Evolutionary conservation across 805 yeast species (phyloP).

Genomic region (Trichomonascus vanleenenianus): DNA sequence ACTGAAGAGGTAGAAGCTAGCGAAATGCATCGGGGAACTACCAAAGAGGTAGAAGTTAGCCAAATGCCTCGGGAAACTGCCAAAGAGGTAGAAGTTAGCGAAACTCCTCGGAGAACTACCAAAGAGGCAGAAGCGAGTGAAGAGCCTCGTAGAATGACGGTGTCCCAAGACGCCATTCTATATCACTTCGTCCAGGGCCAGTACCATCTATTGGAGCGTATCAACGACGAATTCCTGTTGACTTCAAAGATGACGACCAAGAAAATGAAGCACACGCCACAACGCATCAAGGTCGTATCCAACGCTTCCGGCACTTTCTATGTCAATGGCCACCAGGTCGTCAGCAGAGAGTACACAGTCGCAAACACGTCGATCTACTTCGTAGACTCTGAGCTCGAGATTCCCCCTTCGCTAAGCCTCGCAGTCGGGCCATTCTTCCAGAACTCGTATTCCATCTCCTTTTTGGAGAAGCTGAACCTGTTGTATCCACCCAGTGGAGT

Average conservation of each 20-base stretch:
- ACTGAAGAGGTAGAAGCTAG: no score
- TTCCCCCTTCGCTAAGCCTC: conserved; percentile 58
- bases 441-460: conserved; percentile 58
- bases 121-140: no score
- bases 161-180: conserved; percentile 34
- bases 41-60: no score
- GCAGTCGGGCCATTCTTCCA: conserved; percentile 56
- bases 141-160: no score
- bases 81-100: conserved; percentile 24
- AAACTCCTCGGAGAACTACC: conserved; percentile 18
- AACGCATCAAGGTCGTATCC: conserved; percentile 43
- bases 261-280: conserved; percentile 58
- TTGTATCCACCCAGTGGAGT: conserved; percentile 44
- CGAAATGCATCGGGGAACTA: no score
- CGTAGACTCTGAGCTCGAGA: conserved; percentile 48
- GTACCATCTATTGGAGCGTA: conserved; percentile 27
- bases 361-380: conserved; percentile 64
- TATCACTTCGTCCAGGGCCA: conserved; percentile 57
- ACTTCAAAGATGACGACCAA: conserved; percentile 31
- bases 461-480: conserved; percentile 45
- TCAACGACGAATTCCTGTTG: conserved; percentile 26
- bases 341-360: conserved; percentile 37
- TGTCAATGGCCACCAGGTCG: conserved; percentile 52
- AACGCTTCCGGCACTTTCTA: conserved; percentile 25
- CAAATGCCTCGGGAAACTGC: no score